These are phyloP conservation scores for Monilinia fructicola DNA, from an alignment of 2,329 filamentous ascomycete species.

Conservation along the genomic window DNA sequence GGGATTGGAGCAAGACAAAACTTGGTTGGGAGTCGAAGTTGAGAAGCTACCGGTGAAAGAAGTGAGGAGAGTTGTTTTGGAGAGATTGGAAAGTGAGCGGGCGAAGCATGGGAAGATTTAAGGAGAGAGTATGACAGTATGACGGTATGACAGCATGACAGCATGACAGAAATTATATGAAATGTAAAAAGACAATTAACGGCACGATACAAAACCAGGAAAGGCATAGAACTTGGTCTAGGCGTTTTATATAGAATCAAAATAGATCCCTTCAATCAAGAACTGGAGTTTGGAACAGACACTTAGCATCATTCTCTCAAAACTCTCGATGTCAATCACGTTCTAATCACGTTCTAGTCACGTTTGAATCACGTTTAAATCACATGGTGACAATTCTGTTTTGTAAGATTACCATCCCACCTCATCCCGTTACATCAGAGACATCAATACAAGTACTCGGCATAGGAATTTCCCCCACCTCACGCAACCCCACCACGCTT, in stretches of 20 bases:
- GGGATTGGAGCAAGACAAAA: slow-evolving; percentile 37
- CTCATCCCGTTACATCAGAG: too few species aligned
- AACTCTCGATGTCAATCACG: not conserved
- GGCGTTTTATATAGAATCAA: not conserved
- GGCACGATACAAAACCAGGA: not conserved
- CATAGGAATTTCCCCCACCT: not conserved
- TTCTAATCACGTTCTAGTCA: not conserved
- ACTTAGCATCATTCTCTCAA: not conserved
- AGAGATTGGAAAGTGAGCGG: slow-evolving; percentile 24
- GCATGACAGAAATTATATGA: not conserved
- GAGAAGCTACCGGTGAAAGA: slow-evolving; percentile 55
- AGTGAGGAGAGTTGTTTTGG: slow-evolving; percentile 55
- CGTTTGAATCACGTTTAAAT: not conserved
- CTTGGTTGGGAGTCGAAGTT: slow-evolving; percentile 58
- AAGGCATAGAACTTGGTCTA: not conserved
- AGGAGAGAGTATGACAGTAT: too few species aligned
- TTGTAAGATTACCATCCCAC: too few species aligned
- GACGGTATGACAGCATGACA: too few species aligned
- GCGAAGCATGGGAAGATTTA: slow-evolving; percentile 1
- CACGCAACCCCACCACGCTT: slow-evolving; percentile 2
- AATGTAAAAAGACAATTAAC: not conserved
- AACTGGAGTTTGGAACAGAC: not conserved
- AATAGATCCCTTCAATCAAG: not conserved
- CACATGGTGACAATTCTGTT: too few species aligned
- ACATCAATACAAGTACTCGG: too few species aligned